phyloP scores from a whole-genome alignment of 139 green algal genomes.

The Chlorella sp. region DNA sequence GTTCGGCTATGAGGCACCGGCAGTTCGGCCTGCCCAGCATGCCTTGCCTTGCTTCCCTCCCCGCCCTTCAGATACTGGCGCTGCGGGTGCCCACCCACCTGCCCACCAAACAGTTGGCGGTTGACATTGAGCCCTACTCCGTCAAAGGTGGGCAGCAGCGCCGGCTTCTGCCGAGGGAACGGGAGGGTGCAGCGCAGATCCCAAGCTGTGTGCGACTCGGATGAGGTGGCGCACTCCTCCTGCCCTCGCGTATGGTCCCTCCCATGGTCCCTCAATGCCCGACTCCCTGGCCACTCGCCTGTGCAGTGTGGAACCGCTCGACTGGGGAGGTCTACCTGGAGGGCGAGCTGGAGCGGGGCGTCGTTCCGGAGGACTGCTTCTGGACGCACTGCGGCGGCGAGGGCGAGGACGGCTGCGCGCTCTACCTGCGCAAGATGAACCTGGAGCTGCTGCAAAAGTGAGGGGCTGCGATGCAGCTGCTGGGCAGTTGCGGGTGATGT shows the following conservation, averaged over 20 bases:
- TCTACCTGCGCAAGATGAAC: conserved; percentile 84
- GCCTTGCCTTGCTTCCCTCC: no score
- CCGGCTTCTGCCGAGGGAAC: no score
- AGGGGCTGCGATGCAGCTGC: not conserved
- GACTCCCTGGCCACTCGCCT: not conserved
- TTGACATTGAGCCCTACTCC: conserved; percentile 51
- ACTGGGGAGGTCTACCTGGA: conserved; percentile 65
- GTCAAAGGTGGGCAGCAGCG: conserved; percentile 36
- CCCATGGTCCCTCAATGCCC: not conserved
- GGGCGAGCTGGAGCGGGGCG: conserved; percentile 65
- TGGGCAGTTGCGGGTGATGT: not conserved
- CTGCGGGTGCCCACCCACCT: conserved; percentile 46
- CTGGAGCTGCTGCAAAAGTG: conserved; percentile 76
- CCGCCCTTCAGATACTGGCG: conserved; percentile 6
- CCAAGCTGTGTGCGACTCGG: no score
- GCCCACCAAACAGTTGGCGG: conserved; percentile 35
- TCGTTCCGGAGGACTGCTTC: conserved; percentile 69
- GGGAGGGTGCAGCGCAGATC: no score
- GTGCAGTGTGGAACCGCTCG: conserved; percentile 32
- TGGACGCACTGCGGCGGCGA: conserved; percentile 64
- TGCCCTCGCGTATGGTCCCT: not conserved
- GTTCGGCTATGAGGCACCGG: no score
- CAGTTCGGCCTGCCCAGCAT: no score
- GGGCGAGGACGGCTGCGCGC: conserved; percentile 60
- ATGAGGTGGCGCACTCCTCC: not conserved